Evolutionary conservation across 768 basidiomycete species (phyloP).

Genomic region (Phallus indusiatus): DNA sequence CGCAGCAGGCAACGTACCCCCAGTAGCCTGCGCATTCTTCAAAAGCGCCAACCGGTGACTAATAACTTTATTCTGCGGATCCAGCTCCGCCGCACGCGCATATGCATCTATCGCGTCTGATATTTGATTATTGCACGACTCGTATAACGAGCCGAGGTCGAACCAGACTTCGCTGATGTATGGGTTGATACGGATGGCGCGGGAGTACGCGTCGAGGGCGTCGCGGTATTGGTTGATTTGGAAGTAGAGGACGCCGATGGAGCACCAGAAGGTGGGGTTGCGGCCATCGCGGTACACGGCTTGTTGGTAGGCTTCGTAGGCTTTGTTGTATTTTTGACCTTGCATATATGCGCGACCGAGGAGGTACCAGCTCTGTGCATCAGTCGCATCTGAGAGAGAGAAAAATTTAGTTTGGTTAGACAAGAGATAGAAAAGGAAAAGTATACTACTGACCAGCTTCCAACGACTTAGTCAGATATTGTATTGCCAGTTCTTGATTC

Average conservation of each 20-base stretch:
- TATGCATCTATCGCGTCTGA: slow-evolving; percentile 98
- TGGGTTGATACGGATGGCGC: slow-evolving; percentile 97
- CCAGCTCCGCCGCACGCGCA: slow-evolving; percentile 88
- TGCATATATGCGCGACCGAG: slow-evolving; percentile 98
- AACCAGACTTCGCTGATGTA: slow-evolving; percentile 96
- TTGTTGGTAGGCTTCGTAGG: slow-evolving; percentile 98
- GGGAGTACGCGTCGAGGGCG: slow-evolving; percentile 96
- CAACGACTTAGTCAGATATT: slow-evolving; percentile 87
- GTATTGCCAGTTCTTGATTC: slow-evolving; percentile 90
- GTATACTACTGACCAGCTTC: slow-evolving; percentile 66
- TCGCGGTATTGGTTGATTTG: slow-evolving; percentile 99
- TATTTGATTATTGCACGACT: slow-evolving; percentile 98
- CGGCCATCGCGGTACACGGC: slow-evolving; percentile 98
- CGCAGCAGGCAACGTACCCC: slow-evolving; percentile 67
- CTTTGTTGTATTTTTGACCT: slow-evolving; percentile 97
- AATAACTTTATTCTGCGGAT: slow-evolving; percentile 77
- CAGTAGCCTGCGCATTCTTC: slow-evolving; percentile 68
- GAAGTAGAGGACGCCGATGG: slow-evolving; percentile 97
- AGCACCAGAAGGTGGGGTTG: slow-evolving; percentile 99
- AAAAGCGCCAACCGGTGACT: slow-evolving; percentile 70
- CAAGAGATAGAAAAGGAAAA: neutral
- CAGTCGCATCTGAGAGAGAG: slow-evolving; percentile 63
- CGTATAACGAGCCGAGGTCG: slow-evolving; percentile 93
- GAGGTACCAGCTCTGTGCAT: slow-evolving; percentile 98
- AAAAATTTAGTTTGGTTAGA: slow-evolving; percentile 2